These are phyloP conservation scores for Xylariaceae sp. DNA, from an alignment of 2,329 filamentous ascomycete genomes.

Conservation along the genomic window DNA sequence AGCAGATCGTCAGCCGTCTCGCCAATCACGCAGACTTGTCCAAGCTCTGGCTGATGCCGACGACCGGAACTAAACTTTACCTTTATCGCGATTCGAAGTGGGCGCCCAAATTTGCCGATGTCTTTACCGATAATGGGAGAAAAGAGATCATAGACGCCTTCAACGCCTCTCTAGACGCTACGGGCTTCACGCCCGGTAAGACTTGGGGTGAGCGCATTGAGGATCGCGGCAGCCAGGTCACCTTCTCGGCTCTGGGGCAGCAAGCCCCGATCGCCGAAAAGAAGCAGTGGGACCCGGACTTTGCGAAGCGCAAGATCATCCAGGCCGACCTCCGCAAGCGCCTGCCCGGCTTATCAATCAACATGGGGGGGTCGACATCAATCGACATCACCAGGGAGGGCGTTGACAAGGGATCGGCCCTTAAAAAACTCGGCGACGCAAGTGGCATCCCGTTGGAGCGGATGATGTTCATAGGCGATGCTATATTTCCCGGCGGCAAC, in stretches of 20 bases:
- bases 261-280: constrained; percentile 35
- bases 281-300: constrained; percentile 37
- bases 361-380: constrained; percentile 38
- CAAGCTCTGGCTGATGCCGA: constrained; percentile 40
- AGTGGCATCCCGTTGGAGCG: constrained; percentile 33
- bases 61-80: constrained; percentile 40
- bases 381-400: constrained; percentile 38
- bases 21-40: constrained; percentile 33
- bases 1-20: constrained; percentile 37
- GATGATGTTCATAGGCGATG: constrained; percentile 41
- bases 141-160: constrained; percentile 33
- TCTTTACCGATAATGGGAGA: constrained; percentile 32
- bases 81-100: constrained; percentile 28
- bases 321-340: constrained; percentile 34
- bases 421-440: constrained; percentile 25
- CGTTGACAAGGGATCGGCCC: constrained; percentile 36
- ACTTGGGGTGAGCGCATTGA: constrained; percentile 39
- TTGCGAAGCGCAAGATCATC: constrained; percentile 37
- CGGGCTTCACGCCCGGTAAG: constrained; percentile 35
- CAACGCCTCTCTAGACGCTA: constrained; percentile 33
- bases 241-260: constrained; percentile 39
- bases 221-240: constrained; percentile 40
- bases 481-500: constrained; percentile 38
- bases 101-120: constrained; percentile 35
- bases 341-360: constrained; percentile 36